These are phyloP conservation scores for Salmacisia buchloeana DNA, from an alignment of 1,284 basidiomycete genomes.

Conservation along the genomic window DNA sequence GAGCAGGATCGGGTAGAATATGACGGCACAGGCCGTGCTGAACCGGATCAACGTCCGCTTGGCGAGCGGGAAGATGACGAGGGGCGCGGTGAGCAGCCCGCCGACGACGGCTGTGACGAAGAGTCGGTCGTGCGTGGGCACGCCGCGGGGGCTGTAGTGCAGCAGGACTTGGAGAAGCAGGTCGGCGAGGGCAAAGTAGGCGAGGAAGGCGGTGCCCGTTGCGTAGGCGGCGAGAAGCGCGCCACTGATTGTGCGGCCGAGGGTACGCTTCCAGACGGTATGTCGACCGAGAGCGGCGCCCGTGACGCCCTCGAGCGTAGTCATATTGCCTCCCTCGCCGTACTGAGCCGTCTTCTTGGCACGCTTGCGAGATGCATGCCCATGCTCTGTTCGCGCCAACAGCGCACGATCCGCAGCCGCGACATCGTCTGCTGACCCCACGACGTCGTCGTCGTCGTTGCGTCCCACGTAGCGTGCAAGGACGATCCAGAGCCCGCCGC, in stretches of 20 bases:
- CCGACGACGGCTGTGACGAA: constrained; percentile 44
- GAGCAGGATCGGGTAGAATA: constrained; percentile 37
- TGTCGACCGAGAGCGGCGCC: constrained; percentile 41
- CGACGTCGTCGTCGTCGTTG: constrained; percentile 8
- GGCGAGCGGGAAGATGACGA: constrained; percentile 43
- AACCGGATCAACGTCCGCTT: constrained; percentile 46
- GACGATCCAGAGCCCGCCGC: constrained; percentile 46
- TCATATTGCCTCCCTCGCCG: constrained; percentile 5
- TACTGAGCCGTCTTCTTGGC: constrained; percentile 3
- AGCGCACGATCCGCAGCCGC: background rate
- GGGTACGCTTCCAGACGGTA: constrained; percentile 40
- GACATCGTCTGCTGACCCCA: background rate
- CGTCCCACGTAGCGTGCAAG: constrained; percentile 45
- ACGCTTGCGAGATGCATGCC: background rate
- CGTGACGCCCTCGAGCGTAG: constrained; percentile 40
- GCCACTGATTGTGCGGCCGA: constrained; percentile 32
- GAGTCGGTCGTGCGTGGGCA: constrained; percentile 39
- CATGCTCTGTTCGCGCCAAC: too few relatives aligned
- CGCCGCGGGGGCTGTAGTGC: constrained; percentile 37
- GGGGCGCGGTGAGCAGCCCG: constrained; percentile 29
- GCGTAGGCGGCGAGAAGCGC: constrained; percentile 36
- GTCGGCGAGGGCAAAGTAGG: constrained; percentile 46
- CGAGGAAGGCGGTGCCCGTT: constrained; percentile 43
- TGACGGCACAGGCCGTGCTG: constrained; percentile 30
- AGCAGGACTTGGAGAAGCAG: constrained; percentile 44